Conservation (phyloP, 1,139 yeast species). For the Kazachstania sp. region DNA sequence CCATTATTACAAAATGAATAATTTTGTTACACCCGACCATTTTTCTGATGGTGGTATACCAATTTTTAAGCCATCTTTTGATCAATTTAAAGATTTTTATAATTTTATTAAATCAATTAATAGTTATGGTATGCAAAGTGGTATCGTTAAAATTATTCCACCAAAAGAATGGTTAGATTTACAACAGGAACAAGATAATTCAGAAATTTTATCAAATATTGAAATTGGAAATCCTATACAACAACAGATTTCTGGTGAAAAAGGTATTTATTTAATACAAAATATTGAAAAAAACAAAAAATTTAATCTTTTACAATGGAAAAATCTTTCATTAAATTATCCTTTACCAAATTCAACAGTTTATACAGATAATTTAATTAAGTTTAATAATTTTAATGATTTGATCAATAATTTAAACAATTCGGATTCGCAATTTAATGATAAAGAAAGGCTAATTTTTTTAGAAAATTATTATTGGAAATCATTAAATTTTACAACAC, state of each 20-base stretch:
- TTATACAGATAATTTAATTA: slow-evolving; percentile 9
- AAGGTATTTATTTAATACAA: slow-evolving; percentile 61
- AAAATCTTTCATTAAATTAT: slow-evolving; percentile 47
- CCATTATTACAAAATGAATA: too few relatives aligned
- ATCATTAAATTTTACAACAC: slow-evolving; percentile 63
- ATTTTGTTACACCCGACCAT: slow-evolving; percentile 34
- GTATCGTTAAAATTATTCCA: slow-evolving; percentile 73
- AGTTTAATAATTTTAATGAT: slow-evolving; percentile 14
- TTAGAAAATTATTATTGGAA: slow-evolving; percentile 71
- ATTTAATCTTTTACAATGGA: slow-evolving; percentile 67
- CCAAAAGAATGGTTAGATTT: slow-evolving; percentile 58
- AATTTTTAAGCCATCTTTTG: slow-evolving; percentile 51
- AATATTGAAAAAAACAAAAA: slow-evolving; percentile 63
- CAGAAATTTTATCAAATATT: slow-evolving; percentile 25
- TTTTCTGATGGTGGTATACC: slow-evolving; percentile 52
- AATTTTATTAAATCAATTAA: slow-evolving; percentile 56
- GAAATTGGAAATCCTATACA: slow-evolving; percentile 61
- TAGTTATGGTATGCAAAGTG: slow-evolving; percentile 65
- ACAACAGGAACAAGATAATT: slow-evolving; percentile 5
- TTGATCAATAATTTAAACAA: too few relatives aligned
- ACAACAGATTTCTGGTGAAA: slow-evolving; percentile 60
- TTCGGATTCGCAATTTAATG: slow-evolving; percentile 12
- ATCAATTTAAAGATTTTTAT: slow-evolving; percentile 60
- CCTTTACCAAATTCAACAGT: slow-evolving; percentile 35
- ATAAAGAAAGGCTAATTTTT: slow-evolving; percentile 48